Evolutionary conservation across 164 flowering plant genomes (phyloP), one percentile per base, ranked within the genome.

Genomic region (grape (Vitis vinifera)): DNA sequence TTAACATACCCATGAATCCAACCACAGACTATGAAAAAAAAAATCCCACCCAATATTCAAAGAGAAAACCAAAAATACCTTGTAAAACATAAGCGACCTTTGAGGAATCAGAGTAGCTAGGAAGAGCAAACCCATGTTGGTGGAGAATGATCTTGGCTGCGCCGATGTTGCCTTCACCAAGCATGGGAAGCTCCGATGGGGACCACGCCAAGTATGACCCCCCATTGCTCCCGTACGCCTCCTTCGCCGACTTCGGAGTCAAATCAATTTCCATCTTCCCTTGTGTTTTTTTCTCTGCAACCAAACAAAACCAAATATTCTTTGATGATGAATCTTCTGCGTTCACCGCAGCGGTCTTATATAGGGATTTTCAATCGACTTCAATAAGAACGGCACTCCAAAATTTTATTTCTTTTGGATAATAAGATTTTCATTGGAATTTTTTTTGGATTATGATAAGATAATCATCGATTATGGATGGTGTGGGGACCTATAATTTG

Each of bases 1-100:
- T 37, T 3, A 3, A 37, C 44, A 37, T 37, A 37, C 44, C 44
- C 44, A 37, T 37, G 44, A 37, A 37, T 37, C 44, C 44, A 37
- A 37, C 7, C 4, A 37, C 44, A 37, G 44, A 37, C 44, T 37
- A 37, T 3, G 44, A 37, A 37, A 37, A 37, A 37, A 37, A 37
- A 37, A 37, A 37, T 37, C 44, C 44, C 44, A 37, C 44, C n/a
- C 15, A 68, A 56, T 10, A 60, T 11, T 13, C 56, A 53, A 6
- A 53, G 16, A 56, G 11, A 56, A 61, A 4, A n/a, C 1, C n/a
- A 37, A 37, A 3, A 37, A 58, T 73, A 88, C 96, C 93, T 85
- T 91, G 96, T 57, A 91, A 87, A 61, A 91, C 98, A 73, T 88
- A 88, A 44, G 92, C 98, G 63, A 93, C 89, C 85, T 86, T 93